Evolutionary conservation across 2,329 filamentous ascomycete genomes (phyloP).

Genomic region (Colletotrichum destructivum): DNA sequence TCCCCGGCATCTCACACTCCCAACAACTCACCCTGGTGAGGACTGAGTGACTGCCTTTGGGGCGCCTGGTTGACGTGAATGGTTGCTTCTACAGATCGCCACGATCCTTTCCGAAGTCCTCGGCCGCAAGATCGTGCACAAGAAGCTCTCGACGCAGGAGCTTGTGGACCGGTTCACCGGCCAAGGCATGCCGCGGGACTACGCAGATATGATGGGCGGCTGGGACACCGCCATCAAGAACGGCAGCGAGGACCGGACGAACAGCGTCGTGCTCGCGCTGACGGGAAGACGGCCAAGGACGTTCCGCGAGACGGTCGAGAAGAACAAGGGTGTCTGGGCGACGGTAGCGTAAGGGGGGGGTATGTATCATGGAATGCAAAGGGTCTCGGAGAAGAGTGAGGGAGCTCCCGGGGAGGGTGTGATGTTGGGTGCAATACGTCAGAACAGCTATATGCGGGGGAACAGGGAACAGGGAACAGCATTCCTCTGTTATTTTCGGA

Average conservation of each 20-base stretch:
- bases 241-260: conserved; percentile 54
- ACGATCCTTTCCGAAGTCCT: conserved; percentile 51
- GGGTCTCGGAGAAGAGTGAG: background rate
- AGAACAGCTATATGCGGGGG: background rate
- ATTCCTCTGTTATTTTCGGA: background rate
- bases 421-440: background rate
- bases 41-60: background rate
- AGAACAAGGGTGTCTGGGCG: conserved; percentile 29
- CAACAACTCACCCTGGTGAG: too few species aligned
- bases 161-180: conserved; percentile 45
- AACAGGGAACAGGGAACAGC: too few species aligned
- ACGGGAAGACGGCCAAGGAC: conserved; percentile 52
- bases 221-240: conserved; percentile 53
- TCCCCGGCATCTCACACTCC: background rate
- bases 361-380: too few species aligned
- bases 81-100: conserved; percentile 47
- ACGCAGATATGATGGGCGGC: conserved; percentile 51
- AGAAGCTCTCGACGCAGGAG: conserved; percentile 50
- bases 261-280: conserved; percentile 52
- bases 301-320: conserved; percentile 29
- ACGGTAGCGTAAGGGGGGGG: background rate
- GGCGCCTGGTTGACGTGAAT: conserved; percentile 32
- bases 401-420: background rate
- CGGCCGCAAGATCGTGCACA: conserved; percentile 53
- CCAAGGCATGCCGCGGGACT: conserved; percentile 51